Evolutionary conservation across 441 rosid genomes (phyloP).

Genomic region (Populus tomentosa): DNA sequence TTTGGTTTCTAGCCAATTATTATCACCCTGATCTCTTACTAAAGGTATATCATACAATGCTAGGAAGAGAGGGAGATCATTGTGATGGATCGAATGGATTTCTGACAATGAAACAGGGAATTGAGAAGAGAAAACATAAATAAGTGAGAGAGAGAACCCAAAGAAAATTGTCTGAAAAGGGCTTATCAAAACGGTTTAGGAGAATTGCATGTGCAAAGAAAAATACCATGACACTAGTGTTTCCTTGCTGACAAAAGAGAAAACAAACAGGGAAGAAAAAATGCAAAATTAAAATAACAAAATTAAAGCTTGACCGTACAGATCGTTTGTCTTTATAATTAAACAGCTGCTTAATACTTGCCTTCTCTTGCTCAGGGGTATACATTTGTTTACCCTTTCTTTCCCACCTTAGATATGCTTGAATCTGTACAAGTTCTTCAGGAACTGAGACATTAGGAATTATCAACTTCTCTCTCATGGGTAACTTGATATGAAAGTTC

Average conservation of each 20-base stretch:
- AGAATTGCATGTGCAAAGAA: background rate
- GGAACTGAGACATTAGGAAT: slow-evolving; percentile 56
- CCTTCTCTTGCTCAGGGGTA: slow-evolving; percentile 90
- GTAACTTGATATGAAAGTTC: slow-evolving; percentile 69
- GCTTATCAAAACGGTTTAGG: background rate
- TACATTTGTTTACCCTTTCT: slow-evolving; percentile 90
- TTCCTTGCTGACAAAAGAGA: background rate
- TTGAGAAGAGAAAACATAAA: background rate
- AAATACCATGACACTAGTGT: background rate
- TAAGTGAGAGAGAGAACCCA: background rate
- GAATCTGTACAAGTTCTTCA: slow-evolving; percentile 93
- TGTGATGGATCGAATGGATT: background rate
- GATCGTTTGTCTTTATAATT: background rate
- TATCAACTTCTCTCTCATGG: slow-evolving; percentile 37
- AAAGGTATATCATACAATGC: background rate
- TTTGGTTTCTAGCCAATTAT: background rate
- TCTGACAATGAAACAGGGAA: background rate
- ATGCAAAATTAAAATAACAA: background rate
- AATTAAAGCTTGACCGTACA: background rate
- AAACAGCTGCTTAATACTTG: slow-evolving; percentile 25
- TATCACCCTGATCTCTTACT: background rate
- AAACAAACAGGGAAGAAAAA: background rate
- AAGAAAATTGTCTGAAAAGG: background rate
- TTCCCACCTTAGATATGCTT: slow-evolving; percentile 97
- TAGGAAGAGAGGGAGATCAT: background rate